Evolutionary conservation across 2,329 filamentous ascomycete species (phyloP).

Genomic region (Fusarium armeniacum): DNA sequence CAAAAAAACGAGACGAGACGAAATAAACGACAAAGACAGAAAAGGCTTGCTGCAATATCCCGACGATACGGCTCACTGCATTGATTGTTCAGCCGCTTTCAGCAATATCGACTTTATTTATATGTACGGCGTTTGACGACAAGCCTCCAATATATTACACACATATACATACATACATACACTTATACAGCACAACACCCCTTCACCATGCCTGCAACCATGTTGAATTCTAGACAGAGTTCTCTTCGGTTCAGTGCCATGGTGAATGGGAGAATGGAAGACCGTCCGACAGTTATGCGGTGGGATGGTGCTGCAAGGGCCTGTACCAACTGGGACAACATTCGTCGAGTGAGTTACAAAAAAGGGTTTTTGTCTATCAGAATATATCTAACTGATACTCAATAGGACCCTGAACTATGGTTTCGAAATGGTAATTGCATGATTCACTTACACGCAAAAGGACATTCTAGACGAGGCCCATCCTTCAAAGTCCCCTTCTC

Average conservation of each 20-base stretch:
- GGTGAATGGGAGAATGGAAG: constrained; percentile 48
- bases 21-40: constrained; percentile 11
- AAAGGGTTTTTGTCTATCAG: too few relatives aligned
- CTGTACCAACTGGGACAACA: constrained; percentile 61
- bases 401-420: constrained; percentile 80
- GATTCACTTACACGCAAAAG: constrained; percentile 76
- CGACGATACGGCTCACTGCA: constrained; percentile 36
- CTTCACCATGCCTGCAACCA: constrained; percentile 9
- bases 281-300: constrained; percentile 55
- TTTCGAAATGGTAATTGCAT: constrained; percentile 75
- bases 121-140: not conserved
- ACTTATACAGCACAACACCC: constrained; percentile 8
- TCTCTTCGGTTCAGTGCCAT: constrained; percentile 49
- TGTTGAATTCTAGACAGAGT: constrained; percentile 34
- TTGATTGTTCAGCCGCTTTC: constrained; percentile 27
- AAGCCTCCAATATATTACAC: not conserved
- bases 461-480: constrained; percentile 74
- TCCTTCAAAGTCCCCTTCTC: constrained; percentile 76
- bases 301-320: constrained; percentile 66
- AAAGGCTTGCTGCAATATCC: constrained; percentile 41
- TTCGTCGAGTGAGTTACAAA: constrained; percentile 60
- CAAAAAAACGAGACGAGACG: not conserved
- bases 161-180: not conserved
- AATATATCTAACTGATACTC: constrained; percentile 9
- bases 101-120: constrained; percentile 12